phyloP scores from a whole-genome alignment of 257 asterid species.

The Apocynum venetum region DNA sequence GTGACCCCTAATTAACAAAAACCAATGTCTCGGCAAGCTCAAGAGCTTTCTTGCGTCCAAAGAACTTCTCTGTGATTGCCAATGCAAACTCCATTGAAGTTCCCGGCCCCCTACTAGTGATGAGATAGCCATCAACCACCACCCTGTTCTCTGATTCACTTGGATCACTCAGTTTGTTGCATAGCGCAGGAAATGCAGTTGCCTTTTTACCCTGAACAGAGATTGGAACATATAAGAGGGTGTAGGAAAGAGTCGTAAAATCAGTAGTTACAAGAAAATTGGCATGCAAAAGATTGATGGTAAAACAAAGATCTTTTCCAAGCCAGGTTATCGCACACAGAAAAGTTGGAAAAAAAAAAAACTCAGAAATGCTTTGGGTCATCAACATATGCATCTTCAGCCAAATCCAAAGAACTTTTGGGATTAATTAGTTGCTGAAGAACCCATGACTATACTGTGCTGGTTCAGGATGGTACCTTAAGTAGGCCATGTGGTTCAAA shows the following conservation, averaged over 20 bases:
- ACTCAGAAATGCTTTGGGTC: neutral
- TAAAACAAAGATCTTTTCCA: neutral
- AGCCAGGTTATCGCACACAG: neutral
- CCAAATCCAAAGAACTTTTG: neutral
- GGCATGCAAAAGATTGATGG: neutral
- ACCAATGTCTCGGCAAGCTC: conserved; percentile 74
- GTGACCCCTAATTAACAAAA: conserved; percentile 32
- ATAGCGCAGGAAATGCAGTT: conserved; percentile 85
- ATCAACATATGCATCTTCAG: neutral
- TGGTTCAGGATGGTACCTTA: conserved; percentile 40
- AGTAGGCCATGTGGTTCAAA: conserved; percentile 85
- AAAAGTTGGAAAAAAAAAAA: neutral
- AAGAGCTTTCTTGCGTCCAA: conserved; percentile 57
- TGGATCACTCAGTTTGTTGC: conserved; percentile 67
- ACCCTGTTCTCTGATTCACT: conserved; percentile 79
- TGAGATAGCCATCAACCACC: conserved; percentile 81
- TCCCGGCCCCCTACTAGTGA: conserved; percentile 96
- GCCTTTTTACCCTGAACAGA: conserved; percentile 83
- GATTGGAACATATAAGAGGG: neutral
- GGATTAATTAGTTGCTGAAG: neutral
- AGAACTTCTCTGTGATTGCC: conserved; percentile 63
- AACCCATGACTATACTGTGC: neutral
- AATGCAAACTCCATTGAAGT: conserved; percentile 82
- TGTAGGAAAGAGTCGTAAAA: neutral
- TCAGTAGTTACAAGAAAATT: no score